Conservation (phyloP, 2,329 filamentous ascomycete genomes). For the Ophioceras dolichostomum region DNA sequence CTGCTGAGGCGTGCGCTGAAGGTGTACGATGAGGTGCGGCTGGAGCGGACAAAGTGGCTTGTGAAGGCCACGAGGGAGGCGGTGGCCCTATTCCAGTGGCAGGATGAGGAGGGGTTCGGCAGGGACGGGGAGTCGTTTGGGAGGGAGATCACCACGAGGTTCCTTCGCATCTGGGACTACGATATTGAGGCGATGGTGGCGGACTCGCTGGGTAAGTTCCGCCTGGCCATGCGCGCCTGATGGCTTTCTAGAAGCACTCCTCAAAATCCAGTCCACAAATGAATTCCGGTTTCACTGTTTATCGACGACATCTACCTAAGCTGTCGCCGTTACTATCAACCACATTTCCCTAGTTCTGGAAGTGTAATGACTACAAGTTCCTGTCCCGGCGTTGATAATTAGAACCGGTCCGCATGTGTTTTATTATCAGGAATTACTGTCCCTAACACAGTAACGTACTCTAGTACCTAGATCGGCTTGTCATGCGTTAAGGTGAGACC, state of each 20-base stretch:
- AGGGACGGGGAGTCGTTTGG: conserved; percentile 18
- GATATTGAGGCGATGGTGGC: conserved; percentile 20
- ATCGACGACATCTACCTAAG: no score
- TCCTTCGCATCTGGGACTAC: conserved; percentile 23
- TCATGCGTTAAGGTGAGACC: not conserved
- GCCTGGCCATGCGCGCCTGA: no score
- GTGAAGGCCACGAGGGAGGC: conserved; percentile 24
- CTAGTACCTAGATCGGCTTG: not conserved
- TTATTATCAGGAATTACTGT: no score
- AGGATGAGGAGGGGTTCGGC: conserved; percentile 11
- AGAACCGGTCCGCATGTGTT: no score
- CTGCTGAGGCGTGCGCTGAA: conserved; percentile 17
- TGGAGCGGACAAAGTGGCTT: conserved; percentile 29
- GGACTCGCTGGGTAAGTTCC: conserved; percentile 6
- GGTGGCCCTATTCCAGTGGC: conserved; percentile 27
- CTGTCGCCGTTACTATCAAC: no score
- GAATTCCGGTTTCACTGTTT: no score
- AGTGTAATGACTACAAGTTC: no score
- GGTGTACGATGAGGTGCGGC: conserved; percentile 23
- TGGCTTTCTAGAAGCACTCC: no score
- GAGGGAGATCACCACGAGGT: conserved; percentile 21
- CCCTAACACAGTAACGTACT: no score
- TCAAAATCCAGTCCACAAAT: no score
- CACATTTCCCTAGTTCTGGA: no score
- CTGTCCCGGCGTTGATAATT: no score